Evolutionary conservation across 2,329 filamentous ascomycete genomes (phyloP), one percentile per base, ranked within the genome.

Genomic region (Pyrenophora seminiperda): DNA sequence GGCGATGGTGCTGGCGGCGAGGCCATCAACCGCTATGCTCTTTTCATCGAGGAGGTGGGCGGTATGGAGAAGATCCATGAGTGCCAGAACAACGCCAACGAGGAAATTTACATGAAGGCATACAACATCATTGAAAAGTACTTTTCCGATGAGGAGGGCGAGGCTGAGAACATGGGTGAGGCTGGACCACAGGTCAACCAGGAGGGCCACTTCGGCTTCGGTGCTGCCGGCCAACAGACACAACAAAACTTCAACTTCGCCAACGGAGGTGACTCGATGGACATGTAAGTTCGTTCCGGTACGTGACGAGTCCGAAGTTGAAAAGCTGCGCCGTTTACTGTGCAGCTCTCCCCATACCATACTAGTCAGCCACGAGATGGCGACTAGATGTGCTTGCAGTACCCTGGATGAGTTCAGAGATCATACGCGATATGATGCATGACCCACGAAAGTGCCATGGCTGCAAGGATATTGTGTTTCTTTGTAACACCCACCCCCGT

Each of bases 111-210:
- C 83, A 97, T 99, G 93, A 99, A 99, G 86, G 94, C 94, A 0
- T 99, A 97, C 83, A 97, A 96, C 83, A 99, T 99, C 77, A 99
- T 99, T 63, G 94, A 99, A 83, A 97, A 97, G 81, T 99, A 99
- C 84, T 99, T 99, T 81, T 97, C 92, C 0, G 94, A 99, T 69
- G 94, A 99, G 63, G 94, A 97, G 47, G 94, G 96, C 72, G 83
- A 83, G 56, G 84, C 77, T 38, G 91, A 92, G 59, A 72, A 72
- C 66, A 91, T 91, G 63, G 90, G 91, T 56, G 90, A 95, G 67
- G 83, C 91, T 75, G 88, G 83, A 54, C 84, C 89, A 54, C 82
- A 85, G 66, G 82, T 85, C 62, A 84, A 82, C 59, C 88, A 91
- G 71, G 84, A 87, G 66, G 87, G 87, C 51, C 86, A 86, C 49